phyloP scores from a whole-genome alignment of 805 yeast species.

The Candida railenensis region DNA sequence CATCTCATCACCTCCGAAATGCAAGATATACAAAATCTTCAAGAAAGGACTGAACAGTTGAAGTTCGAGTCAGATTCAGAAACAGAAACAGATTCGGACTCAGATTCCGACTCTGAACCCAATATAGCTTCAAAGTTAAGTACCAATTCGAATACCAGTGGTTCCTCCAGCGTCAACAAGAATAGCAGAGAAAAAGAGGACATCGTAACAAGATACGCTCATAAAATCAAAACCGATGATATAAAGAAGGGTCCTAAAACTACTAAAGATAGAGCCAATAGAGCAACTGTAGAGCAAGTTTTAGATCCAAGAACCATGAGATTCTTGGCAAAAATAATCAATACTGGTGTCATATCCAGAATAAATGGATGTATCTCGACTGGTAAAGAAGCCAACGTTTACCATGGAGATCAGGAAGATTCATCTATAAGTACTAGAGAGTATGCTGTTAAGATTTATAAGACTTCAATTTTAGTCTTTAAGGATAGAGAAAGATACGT shows the following conservation, averaged over 20 bases:
- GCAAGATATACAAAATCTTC: background rate
- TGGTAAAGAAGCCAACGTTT: slow-evolving; percentile 98
- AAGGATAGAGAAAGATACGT: slow-evolving; percentile 96
- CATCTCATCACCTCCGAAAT: background rate
- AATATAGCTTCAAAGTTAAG: too few relatives aligned
- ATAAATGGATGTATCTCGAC: slow-evolving; percentile 94
- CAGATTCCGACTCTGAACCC: background rate
- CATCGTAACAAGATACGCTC: slow-evolving; percentile 61
- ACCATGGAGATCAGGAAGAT: slow-evolving; percentile 67
- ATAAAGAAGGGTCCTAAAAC: slow-evolving; percentile 57
- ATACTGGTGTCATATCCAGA: slow-evolving; percentile 77
- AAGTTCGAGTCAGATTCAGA: slow-evolving; percentile 3
- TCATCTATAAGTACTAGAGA: slow-evolving; percentile 37
- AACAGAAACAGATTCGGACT: background rate
- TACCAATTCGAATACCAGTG: background rate
- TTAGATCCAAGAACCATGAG: slow-evolving; percentile 90
- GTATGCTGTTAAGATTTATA: slow-evolving; percentile 89
- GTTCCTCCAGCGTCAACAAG: slow-evolving; percentile 13
- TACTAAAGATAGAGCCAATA: slow-evolving; percentile 79
- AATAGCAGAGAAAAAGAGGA: slow-evolving; percentile 35
- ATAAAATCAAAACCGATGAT: slow-evolving; percentile 64
- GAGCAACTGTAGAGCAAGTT: slow-evolving; percentile 97
- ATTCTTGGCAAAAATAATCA: slow-evolving; percentile 77
- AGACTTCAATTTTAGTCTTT: slow-evolving; percentile 94
- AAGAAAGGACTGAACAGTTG: background rate